A percentile compares a stretch with the other conserved stretches of the same genome.
Conservation (phyloP, 495 filamentous ascomycete species). For the Diplogelasinospora grovesii region DNA sequence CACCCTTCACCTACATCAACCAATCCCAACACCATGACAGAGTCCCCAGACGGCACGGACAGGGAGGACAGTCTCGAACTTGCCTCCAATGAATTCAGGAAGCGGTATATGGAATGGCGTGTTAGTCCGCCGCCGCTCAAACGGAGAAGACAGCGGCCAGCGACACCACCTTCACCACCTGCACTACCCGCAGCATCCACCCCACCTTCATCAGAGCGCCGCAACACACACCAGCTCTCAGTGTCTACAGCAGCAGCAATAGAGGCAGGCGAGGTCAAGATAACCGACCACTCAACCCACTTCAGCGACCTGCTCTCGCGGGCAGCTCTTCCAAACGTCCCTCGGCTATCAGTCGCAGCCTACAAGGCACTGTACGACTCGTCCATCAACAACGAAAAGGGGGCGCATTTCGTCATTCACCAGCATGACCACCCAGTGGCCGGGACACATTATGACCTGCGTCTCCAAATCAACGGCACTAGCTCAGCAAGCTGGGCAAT, state of each 20-base stretch:
- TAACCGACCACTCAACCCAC: constrained; percentile 47
- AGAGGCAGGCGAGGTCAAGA: constrained; percentile 49
- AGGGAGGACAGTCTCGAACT: no score
- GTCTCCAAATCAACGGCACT: constrained; percentile 58
- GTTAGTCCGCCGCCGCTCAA: constrained; percentile 8
- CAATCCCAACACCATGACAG: no score
- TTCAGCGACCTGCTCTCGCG: constrained; percentile 40
- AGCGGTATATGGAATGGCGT: constrained; percentile 28
- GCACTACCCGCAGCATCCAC: background rate
- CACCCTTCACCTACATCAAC: no score
- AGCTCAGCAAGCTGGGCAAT: constrained; percentile 59
- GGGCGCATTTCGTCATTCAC: constrained; percentile 58
- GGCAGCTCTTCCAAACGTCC: constrained; percentile 17
- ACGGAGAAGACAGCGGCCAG: constrained; percentile 2
- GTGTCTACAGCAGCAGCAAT: constrained; percentile 40
- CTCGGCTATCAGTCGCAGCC: constrained; percentile 33
- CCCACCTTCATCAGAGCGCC: no score
- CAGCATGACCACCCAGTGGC: constrained; percentile 66
- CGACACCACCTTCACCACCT: constrained; percentile 1
- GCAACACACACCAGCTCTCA: no score
- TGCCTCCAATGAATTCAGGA: no score
- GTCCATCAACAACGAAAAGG: constrained; percentile 37
- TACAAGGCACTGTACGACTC: constrained; percentile 49
- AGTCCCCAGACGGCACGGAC: no score
- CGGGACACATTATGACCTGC: constrained; percentile 58